Base-by-base conservation (phyloP, 2,329 filamentous ascomycete species). In the Colletotrichum chrysophilum region DNA sequence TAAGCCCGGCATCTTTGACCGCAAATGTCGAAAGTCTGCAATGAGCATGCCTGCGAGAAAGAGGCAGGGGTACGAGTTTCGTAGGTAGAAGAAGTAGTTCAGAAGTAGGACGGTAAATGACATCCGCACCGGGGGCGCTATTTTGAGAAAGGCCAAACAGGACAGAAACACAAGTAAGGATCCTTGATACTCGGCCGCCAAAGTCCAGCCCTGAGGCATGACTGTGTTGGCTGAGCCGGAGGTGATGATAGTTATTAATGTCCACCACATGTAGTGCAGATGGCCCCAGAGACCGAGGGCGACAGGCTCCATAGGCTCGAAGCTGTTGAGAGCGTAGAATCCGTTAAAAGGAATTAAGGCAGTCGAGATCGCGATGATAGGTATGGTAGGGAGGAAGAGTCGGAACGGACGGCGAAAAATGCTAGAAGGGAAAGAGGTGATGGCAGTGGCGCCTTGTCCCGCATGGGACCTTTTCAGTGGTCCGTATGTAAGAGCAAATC, bases 401-500 rank as follows among this genome's bases (percentile, higher is more conserved):
- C 88, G 84, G 13, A 89, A 80, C 4, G 85, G 85, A 18, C 88
- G 84, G 48, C 88, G 85, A 75, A 89, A 88, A 8, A 87, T 83
- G 7, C 87, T 87, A 3, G 87, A 89, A 0, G 86, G 84, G 6
- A 90, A 81, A 3, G 85, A 84, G 3, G 81, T 80, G 69, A 83
- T 83, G 61, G 85, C 83, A 10, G 81, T 80, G 16, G 82, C 81
- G 65, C 82, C 80, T 71, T 87, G 81, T 56, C 84, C 82, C 10
- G 82, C 78, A 70, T 85, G 86, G 12, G 87, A 83, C 43, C 84
- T 81, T 70, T 84, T 82, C 21, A 89, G 79, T 2, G 87, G 85
- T 76, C 87, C 86, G 76, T 85, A 84, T 7, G 87, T 84, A n/a
- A 89, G 83, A 4, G 85, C 87, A 75, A 87, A 88, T 36, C 88